Evolutionary conservation across 179 eudicot genomes (phyloP).

Genomic region (Monotropa hypopitys): DNA sequence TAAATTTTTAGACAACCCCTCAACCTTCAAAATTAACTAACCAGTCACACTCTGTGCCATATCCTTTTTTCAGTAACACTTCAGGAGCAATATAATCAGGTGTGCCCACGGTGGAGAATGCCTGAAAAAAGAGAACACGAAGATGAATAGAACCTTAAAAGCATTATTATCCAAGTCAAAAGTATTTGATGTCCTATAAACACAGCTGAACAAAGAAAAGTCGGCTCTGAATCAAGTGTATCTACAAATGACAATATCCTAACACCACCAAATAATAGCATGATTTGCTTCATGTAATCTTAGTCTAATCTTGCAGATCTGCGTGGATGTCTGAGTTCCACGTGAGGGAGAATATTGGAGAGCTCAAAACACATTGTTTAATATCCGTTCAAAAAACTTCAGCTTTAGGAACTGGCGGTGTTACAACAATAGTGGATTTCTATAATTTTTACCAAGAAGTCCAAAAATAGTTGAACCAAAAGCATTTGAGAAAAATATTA

Average conservation of each 20-base stretch:
- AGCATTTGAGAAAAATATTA: background rate
- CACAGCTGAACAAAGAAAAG: background rate
- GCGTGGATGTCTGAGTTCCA: background rate
- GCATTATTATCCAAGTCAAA: background rate
- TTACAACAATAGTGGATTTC: background rate
- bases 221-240: background rate
- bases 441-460: background rate
- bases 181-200: background rate
- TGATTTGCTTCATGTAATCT: background rate
- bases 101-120: constrained; percentile 66
- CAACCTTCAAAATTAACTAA: constrained; percentile 20
- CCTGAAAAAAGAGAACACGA: constrained; percentile 25
- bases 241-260: background rate
- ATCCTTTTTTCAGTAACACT: constrained; percentile 49
- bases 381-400: background rate
- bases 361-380: background rate
- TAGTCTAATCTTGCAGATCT: background rate
- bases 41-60: constrained; percentile 72
- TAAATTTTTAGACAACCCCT: background rate
- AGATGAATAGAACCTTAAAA: background rate
- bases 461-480: background rate
- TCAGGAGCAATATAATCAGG: constrained; percentile 75
- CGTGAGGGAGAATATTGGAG: background rate
- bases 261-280: background rate
- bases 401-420: background rate